Evolutionary conservation across 2,329 filamentous ascomycete species (phyloP), one percentile per base, ranked within the genome.

Genomic region (Fusarium nematophilum): DNA sequence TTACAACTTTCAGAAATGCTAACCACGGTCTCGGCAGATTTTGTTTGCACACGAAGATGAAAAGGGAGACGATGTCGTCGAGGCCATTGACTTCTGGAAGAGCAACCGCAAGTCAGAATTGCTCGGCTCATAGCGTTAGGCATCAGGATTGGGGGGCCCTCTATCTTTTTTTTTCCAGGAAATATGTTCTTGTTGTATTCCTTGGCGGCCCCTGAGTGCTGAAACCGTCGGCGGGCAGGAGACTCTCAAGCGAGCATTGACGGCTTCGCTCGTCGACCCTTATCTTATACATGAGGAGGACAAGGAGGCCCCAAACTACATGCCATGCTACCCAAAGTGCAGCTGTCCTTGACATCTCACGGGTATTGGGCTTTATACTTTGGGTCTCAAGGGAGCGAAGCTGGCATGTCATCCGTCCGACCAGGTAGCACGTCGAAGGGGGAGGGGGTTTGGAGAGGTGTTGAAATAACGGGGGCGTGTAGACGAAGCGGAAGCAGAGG

Each of bases 11-110:
- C 8, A 29, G 14, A 25, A 5, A 34, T 21, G n/a, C 49, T 70
- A 53, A 71, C 49, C 29, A 25, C n/a, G n/a, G n/a, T 15, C n/a
- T 36, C 18, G 7, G 17, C 33, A 99, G 95, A 98, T 99, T 68
- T 79, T 99, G 46, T 98, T 97, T 77, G 94, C 95, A 42, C 97
- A 97, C 74, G 95, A 99, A 80, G 94, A 98, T 71, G 95, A 99
- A 75, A 82, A 87, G 64, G 94, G 95, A 66, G 92, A 96, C 73
- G 95, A 99, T 73, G 89, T 97, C 46, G 90, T 99, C 62, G 93
- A 95, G 68, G 93, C 92, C 60, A 86, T 99, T 72, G 95, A 99
- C 79, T 99, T 99, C 81, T 99, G 94, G 94, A 92, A 88, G 79
- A 88, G 81, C 67, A 85, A 81, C 69, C 77, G 83, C 56, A 80